Evolutionary conservation across 73 alveolate species (phyloP), one percentile per base, ranked within the genome.

Genomic region (Paramecium tetraurelia): DNA sequence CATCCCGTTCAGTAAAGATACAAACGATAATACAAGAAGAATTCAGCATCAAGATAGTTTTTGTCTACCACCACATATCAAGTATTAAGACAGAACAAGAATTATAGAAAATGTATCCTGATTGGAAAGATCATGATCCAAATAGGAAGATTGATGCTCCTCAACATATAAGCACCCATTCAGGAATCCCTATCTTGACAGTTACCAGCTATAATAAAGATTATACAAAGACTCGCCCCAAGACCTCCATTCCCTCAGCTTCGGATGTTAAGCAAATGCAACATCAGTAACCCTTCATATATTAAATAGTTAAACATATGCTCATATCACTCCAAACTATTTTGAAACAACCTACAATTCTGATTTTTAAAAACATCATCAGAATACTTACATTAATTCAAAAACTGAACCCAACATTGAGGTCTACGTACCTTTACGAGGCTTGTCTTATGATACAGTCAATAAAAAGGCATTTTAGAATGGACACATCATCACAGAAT

Each of bases 41-140:
- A 63, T 63, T 63, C 44, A 31, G 84, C 31, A 6, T 63, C 84
- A 11, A 63, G 84, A 33, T 33, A 63, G 21, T 63, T 63, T 33
- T 33, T 63, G 27, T 63, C 84, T 31, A 31, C 84, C 14, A 63
- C 84, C 27, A 63, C 84, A 63, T 63, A 63, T 63, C 48, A 63
- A 63, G 84, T 63, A 63, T 31, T 27, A 63, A 63, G 84, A 63
- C 27, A 63, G 84, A 63, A 63, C 84, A 63, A 63, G 84, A 63
- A 36, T 72, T 72, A 72, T 72, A 72, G 86, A 72, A 72, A 36
- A 72, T 72, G 86, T 72, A 72, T 72, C 59, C 59, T 72, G 86
- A 72, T 36, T 72, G 86, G 86, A 72, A 72, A 72, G 59, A 33
- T 40, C 59, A 72, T 16, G 59, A 72, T 33, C 59, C 86, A 72